phyloP scores from a whole-genome alignment of 2,329 filamentous ascomycete species.

The Colletotrichum zoysiae region DNA sequence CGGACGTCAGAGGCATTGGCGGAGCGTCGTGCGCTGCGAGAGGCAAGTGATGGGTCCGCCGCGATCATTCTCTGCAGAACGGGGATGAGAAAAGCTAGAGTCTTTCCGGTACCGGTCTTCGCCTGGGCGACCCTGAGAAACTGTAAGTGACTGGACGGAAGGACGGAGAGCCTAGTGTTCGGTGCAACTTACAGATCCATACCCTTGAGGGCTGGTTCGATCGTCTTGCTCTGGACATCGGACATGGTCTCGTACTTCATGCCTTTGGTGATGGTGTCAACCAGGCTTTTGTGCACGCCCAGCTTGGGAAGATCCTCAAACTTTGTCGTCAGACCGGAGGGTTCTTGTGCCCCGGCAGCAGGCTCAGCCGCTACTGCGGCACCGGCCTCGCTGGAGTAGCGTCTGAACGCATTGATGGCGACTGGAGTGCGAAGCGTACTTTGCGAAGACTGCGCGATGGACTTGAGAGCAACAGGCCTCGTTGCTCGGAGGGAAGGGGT shows the following conservation, averaged over 20 bases:
- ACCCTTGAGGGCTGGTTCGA: conserved; percentile 83
- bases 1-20: conserved; percentile 71
- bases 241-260: conserved; percentile 91
- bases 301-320: conserved; percentile 59
- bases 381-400: conserved; percentile 57
- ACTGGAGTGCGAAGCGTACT: conserved; percentile 24
- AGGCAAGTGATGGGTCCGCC: conserved; percentile 71
- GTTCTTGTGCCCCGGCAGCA: conserved; percentile 19
- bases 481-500: conserved; percentile 29
- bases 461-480: conserved; percentile 36
- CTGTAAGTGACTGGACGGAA: conserved; percentile 43
- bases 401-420: conserved; percentile 42
- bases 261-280: conserved; percentile 75
- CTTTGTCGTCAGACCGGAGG: conserved; percentile 43
- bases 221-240: conserved; percentile 87
- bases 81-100: conserved; percentile 90
- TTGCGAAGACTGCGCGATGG: conserved; percentile 32
- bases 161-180: conserved; percentile 22
- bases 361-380: conserved; percentile 45
- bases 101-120: conserved; percentile 97
- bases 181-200: conserved; percentile 79
- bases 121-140: conserved; percentile 83
- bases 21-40: conserved; percentile 51
- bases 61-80: conserved; percentile 82
- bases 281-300: conserved; percentile 73